Base-by-base conservation (phyloP, 2,329 filamentous ascomycete species). In the Tricladium varicosporioides region DNA sequence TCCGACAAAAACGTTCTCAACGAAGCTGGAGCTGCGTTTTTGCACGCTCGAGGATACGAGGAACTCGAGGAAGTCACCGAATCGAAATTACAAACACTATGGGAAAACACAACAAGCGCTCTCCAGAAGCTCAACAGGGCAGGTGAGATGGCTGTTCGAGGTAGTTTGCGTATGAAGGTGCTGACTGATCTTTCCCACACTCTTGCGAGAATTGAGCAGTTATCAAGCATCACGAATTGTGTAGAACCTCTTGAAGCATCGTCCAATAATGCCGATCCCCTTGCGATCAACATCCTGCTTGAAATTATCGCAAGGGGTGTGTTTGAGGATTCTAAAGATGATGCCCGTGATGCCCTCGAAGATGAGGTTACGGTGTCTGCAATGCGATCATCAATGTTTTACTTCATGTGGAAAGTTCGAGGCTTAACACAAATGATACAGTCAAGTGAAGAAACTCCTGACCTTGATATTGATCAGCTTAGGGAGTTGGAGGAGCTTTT, bases 391-490 rank as follows among this genome's bases (percentile, higher is more conserved):
- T 80, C 88, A 51, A 80, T 92, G 48, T 91, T 95, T 74, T 97
- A 97, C 75, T 96, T 97, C 70, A 91, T 96, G 85, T 99, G 94
- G 94, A 93, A 94, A 70, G 82, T 88, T 18, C 82, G 84, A 53
- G 77, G 80, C 52, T 68, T 91, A 59, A 77, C 79, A 60, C 76
- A 79, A 53, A 72, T 80, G 14, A 72, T 90, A 36, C 74, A 78
- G 14, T 66, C 73, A 9, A 78, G 79, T 22, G 80, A 84, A 45
- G 78, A 77, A 3, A 80, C 91, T 54, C 67, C 83, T 1, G 78
- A 83, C 50, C 72, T 76, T 5, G 81, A 85, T 7, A 75, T 92
- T 31, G 83, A 88, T 63, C 73, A 80, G 18, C 75, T 88, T n/a
- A 78, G 80, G 7, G 67, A 78, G 7, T 72, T 82, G 60, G 81